These are phyloP conservation scores for Claviceps capensis DNA, from an alignment of 2,329 filamentous ascomycete genomes.

Conservation along the genomic window DNA sequence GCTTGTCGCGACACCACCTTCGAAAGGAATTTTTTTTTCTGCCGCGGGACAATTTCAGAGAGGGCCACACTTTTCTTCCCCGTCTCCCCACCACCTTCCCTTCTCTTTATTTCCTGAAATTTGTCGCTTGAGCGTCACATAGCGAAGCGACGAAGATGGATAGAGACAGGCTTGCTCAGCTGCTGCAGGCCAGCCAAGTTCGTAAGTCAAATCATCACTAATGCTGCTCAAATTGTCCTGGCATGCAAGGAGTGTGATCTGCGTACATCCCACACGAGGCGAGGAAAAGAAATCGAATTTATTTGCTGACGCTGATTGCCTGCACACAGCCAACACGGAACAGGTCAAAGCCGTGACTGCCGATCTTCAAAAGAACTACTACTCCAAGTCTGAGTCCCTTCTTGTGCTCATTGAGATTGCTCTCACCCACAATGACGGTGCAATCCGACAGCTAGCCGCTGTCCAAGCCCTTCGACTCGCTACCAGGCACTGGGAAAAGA, in stretches of 20 bases:
- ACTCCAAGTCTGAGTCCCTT: conserved; percentile 71
- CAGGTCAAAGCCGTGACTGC: conserved; percentile 82
- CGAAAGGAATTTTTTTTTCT: conserved; percentile 8
- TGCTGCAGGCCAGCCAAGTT: conserved; percentile 77
- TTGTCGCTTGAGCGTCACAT: conserved; percentile 6
- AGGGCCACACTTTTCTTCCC: conserved; percentile 4
- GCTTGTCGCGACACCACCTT: conserved; percentile 2
- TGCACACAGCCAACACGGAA: conserved; percentile 62
- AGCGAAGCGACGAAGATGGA: conserved; percentile 20
- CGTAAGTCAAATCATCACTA: conserved; percentile 42
- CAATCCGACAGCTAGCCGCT: conserved; percentile 77
- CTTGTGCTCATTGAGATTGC: conserved; percentile 79
- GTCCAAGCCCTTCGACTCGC: conserved; percentile 80
- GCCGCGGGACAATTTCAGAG: conserved; percentile 6
- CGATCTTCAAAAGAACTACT: conserved; percentile 86
- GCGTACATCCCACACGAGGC: neutral
- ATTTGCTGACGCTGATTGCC: conserved; percentile 19
- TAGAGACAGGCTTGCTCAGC: conserved; percentile 64
- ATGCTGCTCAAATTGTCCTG: conserved; percentile 3
- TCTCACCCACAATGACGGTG: conserved; percentile 58
- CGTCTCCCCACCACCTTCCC: neutral
- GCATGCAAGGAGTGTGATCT: neutral
- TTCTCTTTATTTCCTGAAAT: conserved; percentile 3
- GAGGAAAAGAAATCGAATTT: neutral
- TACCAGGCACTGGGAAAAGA: conserved; percentile 69